Percentiles rank a stretch among this genome's conserved stretches.
Conservation (phyloP, 108 stramenopile genomes). For the Asterionellopsis glacialis region DNA sequence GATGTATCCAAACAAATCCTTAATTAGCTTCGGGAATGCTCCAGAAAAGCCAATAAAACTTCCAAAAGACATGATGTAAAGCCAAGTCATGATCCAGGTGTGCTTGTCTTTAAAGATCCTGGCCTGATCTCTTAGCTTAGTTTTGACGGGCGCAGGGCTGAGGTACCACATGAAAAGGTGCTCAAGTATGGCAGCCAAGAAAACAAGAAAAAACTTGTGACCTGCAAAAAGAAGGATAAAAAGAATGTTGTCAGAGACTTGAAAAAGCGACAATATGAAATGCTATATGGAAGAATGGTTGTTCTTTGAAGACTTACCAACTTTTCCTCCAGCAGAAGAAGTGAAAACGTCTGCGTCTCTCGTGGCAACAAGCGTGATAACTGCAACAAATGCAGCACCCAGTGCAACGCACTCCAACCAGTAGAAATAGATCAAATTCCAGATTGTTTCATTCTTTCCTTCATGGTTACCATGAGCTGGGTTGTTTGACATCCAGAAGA, state of each 20-base stretch:
- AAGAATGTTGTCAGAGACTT: too few relatives aligned
- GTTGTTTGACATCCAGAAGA: constrained; percentile 25
- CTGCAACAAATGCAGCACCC: constrained; percentile 15
- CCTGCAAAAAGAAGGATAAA: background rate
- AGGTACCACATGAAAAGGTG: constrained; percentile 21
- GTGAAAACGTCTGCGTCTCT: constrained; percentile 9
- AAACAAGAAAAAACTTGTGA: constrained; percentile 26
- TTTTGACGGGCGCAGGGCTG: constrained; percentile 16
- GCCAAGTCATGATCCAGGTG: constrained; percentile 32
- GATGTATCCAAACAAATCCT: constrained; percentile 26
- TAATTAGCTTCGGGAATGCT: constrained; percentile 26
- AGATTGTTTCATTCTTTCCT: background rate
- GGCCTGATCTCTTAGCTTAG: constrained; percentile 16
- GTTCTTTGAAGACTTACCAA: background rate
- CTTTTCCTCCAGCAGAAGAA: constrained; percentile 9
- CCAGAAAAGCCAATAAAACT: constrained; percentile 29
- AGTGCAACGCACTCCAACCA: constrained; percentile 28
- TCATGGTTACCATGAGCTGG: constrained; percentile 17
- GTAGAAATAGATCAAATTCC: constrained; percentile 14
- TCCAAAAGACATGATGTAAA: constrained; percentile 36
- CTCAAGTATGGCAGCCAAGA: constrained; percentile 7
- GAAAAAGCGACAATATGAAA: too few relatives aligned
- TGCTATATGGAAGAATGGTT: background rate
- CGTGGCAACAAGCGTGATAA: constrained; percentile 17
- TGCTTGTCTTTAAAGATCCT: constrained; percentile 29